Percentiles rank a stretch among this genome's conserved stretches.
Evolutionary conservation across 257 asterid species (phyloP).

Genomic region (Rhazya stricta): DNA sequence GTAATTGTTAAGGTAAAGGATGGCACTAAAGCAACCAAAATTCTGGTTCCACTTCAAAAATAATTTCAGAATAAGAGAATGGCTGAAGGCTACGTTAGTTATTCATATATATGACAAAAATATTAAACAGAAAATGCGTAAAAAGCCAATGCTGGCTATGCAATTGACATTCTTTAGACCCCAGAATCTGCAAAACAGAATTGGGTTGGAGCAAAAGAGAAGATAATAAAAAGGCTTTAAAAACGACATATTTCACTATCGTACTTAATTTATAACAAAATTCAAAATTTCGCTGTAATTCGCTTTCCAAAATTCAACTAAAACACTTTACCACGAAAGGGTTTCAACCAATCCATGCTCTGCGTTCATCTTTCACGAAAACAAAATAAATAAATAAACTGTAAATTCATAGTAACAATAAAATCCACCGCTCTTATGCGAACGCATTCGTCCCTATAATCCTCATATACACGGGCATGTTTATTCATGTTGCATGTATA

Average conservation of each 20-base stretch:
- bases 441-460: not conserved
- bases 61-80: not conserved
- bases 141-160: not conserved
- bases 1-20: slow-evolving; percentile 7
- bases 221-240: not conserved
- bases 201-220: not conserved
- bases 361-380: not conserved
- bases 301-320: not conserved
- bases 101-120: not conserved
- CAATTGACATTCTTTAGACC: not conserved
- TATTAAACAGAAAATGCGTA: not conserved
- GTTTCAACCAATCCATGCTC: not conserved
- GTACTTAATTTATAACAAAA: not conserved
- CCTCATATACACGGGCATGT: not conserved
- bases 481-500: not conserved
- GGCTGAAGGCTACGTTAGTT: not conserved
- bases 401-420: not conserved
- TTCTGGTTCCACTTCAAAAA: too few relatives aligned
- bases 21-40: slow-evolving; percentile 1
- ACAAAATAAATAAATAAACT: not conserved
- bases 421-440: not conserved
- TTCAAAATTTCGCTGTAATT: not conserved
- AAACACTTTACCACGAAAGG: not conserved
- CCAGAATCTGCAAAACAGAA: not conserved
- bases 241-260: not conserved